These are phyloP conservation scores for Withania somnifera DNA, from an alignment of 305 asterid genomes.

Conservation along the genomic window DNA sequence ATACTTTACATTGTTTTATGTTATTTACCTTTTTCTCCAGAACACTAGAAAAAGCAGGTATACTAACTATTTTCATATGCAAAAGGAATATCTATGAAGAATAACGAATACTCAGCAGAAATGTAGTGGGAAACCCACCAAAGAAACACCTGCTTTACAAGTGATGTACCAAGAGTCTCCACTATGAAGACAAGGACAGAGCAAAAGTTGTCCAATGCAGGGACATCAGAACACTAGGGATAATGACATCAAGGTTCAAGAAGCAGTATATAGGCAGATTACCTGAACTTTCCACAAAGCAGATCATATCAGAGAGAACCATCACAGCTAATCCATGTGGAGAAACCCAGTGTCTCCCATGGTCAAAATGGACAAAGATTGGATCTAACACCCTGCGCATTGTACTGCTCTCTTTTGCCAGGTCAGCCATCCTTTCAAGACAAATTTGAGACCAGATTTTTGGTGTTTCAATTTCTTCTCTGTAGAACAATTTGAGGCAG, in stretches of 20 bases:
- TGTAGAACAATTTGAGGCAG: conserved; percentile 20
- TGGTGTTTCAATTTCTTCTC: conserved; percentile 83
- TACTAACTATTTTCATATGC: neutral
- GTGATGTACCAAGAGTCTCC: neutral
- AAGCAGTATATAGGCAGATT: neutral
- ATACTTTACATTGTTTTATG: neutral
- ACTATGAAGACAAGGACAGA: neutral
- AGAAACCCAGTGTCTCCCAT: conserved; percentile 63
- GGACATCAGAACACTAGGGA: neutral
- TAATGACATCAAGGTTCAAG: neutral
- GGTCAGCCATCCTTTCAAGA: conserved; percentile 81
- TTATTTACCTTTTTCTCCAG: neutral
- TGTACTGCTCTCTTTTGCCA: conserved; percentile 81
- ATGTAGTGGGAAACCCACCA: neutral
- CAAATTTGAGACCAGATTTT: conserved; percentile 89
- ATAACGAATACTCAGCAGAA: neutral
- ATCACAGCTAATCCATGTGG: conserved; percentile 59
- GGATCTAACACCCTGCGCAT: conserved; percentile 82
- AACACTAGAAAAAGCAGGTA: neutral
- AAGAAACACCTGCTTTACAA: neutral
- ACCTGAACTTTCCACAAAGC: conserved; percentile 78
- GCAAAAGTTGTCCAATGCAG: neutral
- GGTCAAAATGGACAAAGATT: conserved; percentile 73
- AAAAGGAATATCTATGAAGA: neutral
- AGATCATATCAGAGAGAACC: conserved; percentile 75